Conservation (phyloP, 306 rosid species). For the Fagus sylvatica region DNA sequence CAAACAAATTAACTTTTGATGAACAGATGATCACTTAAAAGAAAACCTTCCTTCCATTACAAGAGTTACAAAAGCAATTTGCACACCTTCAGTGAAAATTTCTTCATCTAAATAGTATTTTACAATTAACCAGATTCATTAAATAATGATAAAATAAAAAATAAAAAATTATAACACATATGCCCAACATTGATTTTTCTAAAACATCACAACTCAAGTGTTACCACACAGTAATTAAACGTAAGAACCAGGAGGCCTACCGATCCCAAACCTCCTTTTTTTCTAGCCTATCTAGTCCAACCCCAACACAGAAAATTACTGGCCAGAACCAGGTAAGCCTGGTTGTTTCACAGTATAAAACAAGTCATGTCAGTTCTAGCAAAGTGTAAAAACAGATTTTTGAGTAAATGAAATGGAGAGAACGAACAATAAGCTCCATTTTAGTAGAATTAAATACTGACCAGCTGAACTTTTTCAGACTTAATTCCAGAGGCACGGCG, state of each 20-base stretch:
- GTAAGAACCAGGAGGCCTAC: slow-evolving; percentile 12
- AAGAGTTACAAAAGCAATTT: not conserved
- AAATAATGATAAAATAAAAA: not conserved
- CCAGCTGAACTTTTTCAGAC: slow-evolving; percentile 90
- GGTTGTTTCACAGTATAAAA: slow-evolving; percentile 16
- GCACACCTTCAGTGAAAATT: not conserved
- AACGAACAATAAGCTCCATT: not conserved
- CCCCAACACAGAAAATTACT: not conserved
- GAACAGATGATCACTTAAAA: not conserved
- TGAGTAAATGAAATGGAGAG: slow-evolving; percentile 1
- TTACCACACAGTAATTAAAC: slow-evolving; percentile 11
- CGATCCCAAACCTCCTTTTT: not conserved
- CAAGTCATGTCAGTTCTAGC: slow-evolving; percentile 7
- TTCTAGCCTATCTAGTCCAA: not conserved
- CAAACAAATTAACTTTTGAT: not conserved
- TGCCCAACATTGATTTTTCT: not conserved
- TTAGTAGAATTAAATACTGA: slow-evolving; percentile 22
- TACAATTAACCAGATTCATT: not conserved
- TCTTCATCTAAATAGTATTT: not conserved
- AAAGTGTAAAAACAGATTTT: slow-evolving; percentile 21
- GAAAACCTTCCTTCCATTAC: not conserved
- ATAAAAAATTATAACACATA: not conserved
- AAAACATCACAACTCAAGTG: not conserved
- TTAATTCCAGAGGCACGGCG: slow-evolving; percentile 55
- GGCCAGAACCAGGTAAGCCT: slow-evolving; percentile 7